Base-by-base conservation (phyloP, 176 grass and related monocot species). In the Thalia dealbata region DNA sequence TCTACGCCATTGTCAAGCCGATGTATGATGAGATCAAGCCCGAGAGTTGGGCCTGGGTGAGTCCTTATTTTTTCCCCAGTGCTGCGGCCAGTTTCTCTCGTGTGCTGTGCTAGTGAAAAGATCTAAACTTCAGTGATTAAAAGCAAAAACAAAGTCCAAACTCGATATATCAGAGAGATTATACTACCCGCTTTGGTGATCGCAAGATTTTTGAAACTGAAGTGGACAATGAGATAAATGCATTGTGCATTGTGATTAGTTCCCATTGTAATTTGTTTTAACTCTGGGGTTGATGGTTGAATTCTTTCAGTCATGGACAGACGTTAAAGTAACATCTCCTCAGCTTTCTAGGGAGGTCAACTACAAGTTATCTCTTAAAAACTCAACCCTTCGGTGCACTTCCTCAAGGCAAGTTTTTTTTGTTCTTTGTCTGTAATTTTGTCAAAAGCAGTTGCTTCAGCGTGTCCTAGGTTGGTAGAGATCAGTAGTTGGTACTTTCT, bases 271-370 rank as follows among this genome's bases (percentile, higher is more conserved):
- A 63, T 12, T 63, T 63, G 9, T 26, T 14, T 63, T 13, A 7
- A 63, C 23, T 63, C 28, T 27, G 27, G 0, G 60, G 3, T 27
- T 63, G 7, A 63, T 63, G 25, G 25, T 64, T 74, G 8, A 55
- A 78, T 46, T 78, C 58, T 30, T 85, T 46, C 66, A 97, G 95
- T 85, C 74, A 44, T 97, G 95, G 95, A 24, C 90, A 24, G 90
- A 99, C 86, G 85, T 97, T 75, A 88, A 86, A 71, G 90, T 97
- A 66, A 83, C 83, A 71, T 97, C 95, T 35, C 90, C 90, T 75
- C 90, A 97, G 77, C 81, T 97, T 18, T 82, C 87, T 52, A 82
- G 85, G 24, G 87, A 88, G 73, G 82, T 83, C 19, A 78, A 75
- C 66, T 97, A 97, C 67, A 97, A 92, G 74, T 59, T 97, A 4